These are phyloP conservation scores for Laburnicola sp. DNA, from an alignment of 2,329 filamentous ascomycete genomes.

Conservation along the genomic window DNA sequence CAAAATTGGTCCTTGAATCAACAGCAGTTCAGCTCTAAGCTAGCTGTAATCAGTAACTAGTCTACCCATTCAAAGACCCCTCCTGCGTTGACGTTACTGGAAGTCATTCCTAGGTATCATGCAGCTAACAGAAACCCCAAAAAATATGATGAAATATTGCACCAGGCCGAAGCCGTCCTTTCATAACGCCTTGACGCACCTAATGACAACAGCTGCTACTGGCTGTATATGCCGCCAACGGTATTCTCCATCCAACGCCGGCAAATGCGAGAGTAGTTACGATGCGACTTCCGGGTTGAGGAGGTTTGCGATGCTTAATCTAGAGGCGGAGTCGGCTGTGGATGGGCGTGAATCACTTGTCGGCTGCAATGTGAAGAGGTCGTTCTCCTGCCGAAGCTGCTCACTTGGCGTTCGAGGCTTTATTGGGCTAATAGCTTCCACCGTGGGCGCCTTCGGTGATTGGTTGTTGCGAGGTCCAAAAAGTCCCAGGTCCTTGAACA, in stretches of 20 bases:
- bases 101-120: slow-evolving; percentile 33
- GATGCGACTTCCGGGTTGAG: slow-evolving; percentile 4
- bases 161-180: neutral
- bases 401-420: slow-evolving; percentile 34
- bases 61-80: slow-evolving; percentile 5
- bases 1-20: neutral
- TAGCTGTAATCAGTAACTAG: neutral
- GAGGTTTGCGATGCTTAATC: slow-evolving; percentile 4
- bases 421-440: slow-evolving; percentile 35
- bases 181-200: slow-evolving; percentile 28
- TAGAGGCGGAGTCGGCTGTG: slow-evolving; percentile 28
- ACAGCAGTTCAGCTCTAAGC: neutral
- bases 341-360: slow-evolving; percentile 31
- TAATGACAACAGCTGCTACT: slow-evolving; percentile 9
- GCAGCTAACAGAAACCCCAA: slow-evolving; percentile 23
- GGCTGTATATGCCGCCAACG: neutral
- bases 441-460: slow-evolving; percentile 29
- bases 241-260: slow-evolving; percentile 24
- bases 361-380: slow-evolving; percentile 12
- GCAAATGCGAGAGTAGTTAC: slow-evolving; percentile 21
- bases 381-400: slow-evolving; percentile 30
- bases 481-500: slow-evolving; percentile 33
- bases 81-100: slow-evolving; percentile 12
- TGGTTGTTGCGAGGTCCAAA: slow-evolving; percentile 40
- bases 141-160: slow-evolving; percentile 18